Evolutionary conservation across 495 filamentous ascomycete genomes (phyloP).

Genomic region (Cladorrhinum samala): DNA sequence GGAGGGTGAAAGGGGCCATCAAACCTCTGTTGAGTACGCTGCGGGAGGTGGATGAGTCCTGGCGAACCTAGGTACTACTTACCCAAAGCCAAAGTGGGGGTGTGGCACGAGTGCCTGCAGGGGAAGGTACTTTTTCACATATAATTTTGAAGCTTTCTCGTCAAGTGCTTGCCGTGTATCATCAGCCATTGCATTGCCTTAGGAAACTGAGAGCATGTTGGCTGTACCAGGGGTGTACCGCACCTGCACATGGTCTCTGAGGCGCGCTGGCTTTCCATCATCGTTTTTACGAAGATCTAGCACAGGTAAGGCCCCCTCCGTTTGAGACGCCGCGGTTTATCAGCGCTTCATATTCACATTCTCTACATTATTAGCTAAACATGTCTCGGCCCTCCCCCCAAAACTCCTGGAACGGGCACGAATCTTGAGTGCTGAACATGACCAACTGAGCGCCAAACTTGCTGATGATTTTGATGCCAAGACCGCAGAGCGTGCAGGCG

Average conservation of each 20-base stretch:
- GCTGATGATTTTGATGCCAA: constrained; percentile 62
- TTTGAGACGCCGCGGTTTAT: no score
- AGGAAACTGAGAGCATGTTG: constrained; percentile 40
- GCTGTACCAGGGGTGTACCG: constrained; percentile 51
- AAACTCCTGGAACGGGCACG: constrained; percentile 39
- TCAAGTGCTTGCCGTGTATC: no score
- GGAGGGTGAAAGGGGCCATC: no score
- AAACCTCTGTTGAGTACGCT: no score
- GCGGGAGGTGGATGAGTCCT: no score
- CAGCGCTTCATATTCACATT: background rate
- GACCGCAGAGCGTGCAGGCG: constrained; percentile 70
- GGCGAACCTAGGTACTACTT: no score
- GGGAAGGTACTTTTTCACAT: no score
- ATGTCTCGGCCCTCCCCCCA: constrained; percentile 19
- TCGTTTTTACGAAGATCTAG: constrained; percentile 40
- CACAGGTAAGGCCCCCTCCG: constrained; percentile 29
- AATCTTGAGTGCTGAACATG: constrained; percentile 33
- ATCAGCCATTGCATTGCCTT: no score
- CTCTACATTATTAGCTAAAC: no score
- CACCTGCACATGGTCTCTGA: constrained; percentile 39
- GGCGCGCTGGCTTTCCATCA: constrained; percentile 27
- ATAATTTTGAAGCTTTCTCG: no score
- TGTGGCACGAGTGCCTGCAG: no score
- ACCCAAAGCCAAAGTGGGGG: no score
- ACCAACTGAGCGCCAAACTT: constrained; percentile 60